Evolutionary conservation across 1,284 basidiomycete genomes (phyloP).

Genomic region (Austroboletus olivaceoglutinosus): DNA sequence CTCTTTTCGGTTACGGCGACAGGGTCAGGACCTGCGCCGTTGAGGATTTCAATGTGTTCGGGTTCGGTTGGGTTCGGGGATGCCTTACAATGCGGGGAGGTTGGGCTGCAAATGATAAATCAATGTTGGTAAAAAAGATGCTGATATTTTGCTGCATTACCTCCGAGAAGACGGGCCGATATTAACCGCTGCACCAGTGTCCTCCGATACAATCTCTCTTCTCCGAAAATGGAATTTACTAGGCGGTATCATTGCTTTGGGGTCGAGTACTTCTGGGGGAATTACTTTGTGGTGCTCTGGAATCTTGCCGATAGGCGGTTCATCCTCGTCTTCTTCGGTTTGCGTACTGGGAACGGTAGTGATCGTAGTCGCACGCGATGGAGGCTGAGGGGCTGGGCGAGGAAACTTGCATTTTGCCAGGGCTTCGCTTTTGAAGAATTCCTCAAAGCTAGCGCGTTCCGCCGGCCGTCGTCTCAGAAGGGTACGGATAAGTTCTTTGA

Average conservation of each 20-base stretch:
- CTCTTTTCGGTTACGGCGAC: constrained; percentile 13
- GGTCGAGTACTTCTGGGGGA: constrained; percentile 73
- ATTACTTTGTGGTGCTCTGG: constrained; percentile 67
- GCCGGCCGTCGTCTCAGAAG: constrained; percentile 83
- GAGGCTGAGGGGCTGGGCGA: constrained; percentile 36
- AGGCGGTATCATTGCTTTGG: constrained; percentile 73
- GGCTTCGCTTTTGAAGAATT: constrained; percentile 86
- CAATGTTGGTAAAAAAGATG: not conserved
- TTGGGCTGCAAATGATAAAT: constrained; percentile 10
- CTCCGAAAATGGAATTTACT: constrained; percentile 71
- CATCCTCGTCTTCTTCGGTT: constrained; percentile 33
- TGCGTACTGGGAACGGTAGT: constrained; percentile 18
- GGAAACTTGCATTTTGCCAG: constrained; percentile 80
- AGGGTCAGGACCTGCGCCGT: constrained; percentile 8
- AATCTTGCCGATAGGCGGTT: constrained; percentile 35
- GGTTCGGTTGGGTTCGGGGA: constrained; percentile 10
- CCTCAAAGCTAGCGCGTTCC: constrained; percentile 87
- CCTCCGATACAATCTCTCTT: constrained; percentile 25
- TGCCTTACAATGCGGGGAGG: constrained; percentile 19
- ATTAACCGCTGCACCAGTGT: not conserved
- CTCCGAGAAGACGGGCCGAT: constrained; percentile 17
- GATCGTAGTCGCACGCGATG: constrained; percentile 12
- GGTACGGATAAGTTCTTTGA: constrained; percentile 85
- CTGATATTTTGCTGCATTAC: constrained; percentile 8
- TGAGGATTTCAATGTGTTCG: constrained; percentile 7